phyloP scores from a whole-genome alignment of 2,329 filamentous ascomycete species.

The Huntiella bhutanensis region DNA sequence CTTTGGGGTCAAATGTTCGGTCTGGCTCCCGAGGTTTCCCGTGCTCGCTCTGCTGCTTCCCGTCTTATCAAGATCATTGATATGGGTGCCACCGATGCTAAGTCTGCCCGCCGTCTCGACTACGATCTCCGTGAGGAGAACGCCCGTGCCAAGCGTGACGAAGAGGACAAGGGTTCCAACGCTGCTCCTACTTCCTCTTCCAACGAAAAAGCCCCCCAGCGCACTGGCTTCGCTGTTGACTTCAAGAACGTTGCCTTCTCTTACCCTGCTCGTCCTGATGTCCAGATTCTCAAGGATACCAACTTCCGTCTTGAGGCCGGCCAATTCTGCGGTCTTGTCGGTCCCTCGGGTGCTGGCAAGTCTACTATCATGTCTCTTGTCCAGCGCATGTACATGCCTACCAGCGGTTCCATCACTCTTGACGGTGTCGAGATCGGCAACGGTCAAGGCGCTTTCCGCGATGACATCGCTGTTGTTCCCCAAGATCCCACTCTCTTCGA shows the following conservation, averaged over 20 bases:
- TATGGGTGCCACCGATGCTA: slow-evolving; percentile 18
- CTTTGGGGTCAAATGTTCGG: slow-evolving; percentile 58
- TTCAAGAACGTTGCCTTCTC: slow-evolving; percentile 44
- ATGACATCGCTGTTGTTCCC: slow-evolving; percentile 35
- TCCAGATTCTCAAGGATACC: slow-evolving; percentile 35
- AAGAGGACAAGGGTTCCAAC: slow-evolving; percentile 19
- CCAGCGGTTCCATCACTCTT: slow-evolving; percentile 23
- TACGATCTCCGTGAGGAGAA: slow-evolving; percentile 14
- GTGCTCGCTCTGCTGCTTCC: slow-evolving; percentile 41
- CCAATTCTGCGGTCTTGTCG: slow-evolving; percentile 44
- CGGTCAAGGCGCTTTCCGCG: slow-evolving; percentile 26
- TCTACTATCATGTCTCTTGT: slow-evolving; percentile 42
- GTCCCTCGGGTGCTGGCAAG: slow-evolving; percentile 47
- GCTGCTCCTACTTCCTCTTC: not conserved
- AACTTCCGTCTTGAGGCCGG: slow-evolving; percentile 37
- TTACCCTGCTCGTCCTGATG: slow-evolving; percentile 43
- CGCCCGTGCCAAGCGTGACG: slow-evolving; percentile 17
- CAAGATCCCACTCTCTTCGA: slow-evolving; percentile 41
- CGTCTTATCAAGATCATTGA: slow-evolving; percentile 35
- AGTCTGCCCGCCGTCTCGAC: slow-evolving; percentile 9
- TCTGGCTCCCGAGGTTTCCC: slow-evolving; percentile 55
- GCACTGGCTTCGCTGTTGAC: slow-evolving; percentile 20
- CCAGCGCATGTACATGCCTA: slow-evolving; percentile 29
- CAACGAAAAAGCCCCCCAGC: slow-evolving; percentile 15
- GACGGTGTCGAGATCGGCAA: slow-evolving; percentile 28